A percentile compares a stretch with the other conserved stretches of the same genome.
Evolutionary conservation across 2,329 filamentous ascomycete species (phyloP).

Genomic region (Salinomyces thailandicus): DNA sequence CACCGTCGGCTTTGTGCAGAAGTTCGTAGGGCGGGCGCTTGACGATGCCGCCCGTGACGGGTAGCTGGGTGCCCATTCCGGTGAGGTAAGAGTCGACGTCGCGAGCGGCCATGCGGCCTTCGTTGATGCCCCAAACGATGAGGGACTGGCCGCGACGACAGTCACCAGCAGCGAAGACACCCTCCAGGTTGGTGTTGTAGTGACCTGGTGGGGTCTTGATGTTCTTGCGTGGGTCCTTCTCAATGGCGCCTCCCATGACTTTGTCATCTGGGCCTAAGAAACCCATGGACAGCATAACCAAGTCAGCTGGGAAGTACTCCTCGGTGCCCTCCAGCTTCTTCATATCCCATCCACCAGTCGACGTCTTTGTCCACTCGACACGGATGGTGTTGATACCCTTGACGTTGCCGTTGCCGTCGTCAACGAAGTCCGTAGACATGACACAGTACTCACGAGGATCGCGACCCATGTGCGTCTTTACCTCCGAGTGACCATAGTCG

Average conservation of each 20-base stretch:
- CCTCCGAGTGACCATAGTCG: constrained; percentile 95
- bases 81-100: constrained; percentile 86
- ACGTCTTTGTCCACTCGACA: constrained; percentile 89
- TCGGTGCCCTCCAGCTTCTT: constrained; percentile 90
- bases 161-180: constrained; percentile 89
- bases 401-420: constrained; percentile 75
- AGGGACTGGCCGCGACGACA: constrained; percentile 89
- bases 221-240: constrained; percentile 88
- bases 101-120: constrained; percentile 83
- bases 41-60: constrained; percentile 85
- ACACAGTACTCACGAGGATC: constrained; percentile 96
- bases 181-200: constrained; percentile 78
- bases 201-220: constrained; percentile 85
- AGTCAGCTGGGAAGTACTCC: constrained; percentile 91
- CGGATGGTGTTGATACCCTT: constrained; percentile 94
- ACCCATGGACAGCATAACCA: constrained; percentile 92
- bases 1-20: constrained; percentile 35
- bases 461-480: constrained; percentile 90
- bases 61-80: constrained; percentile 62
- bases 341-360: constrained; percentile 93
- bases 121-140: constrained; percentile 98
- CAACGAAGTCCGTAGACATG: constrained; percentile 95
- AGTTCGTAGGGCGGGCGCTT: constrained; percentile 70
- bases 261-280: constrained; percentile 90
- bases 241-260: constrained; percentile 74